Evolutionary conservation across 345 rosid species (phyloP).

Genomic region (Hirschfeldia incana): DNA sequence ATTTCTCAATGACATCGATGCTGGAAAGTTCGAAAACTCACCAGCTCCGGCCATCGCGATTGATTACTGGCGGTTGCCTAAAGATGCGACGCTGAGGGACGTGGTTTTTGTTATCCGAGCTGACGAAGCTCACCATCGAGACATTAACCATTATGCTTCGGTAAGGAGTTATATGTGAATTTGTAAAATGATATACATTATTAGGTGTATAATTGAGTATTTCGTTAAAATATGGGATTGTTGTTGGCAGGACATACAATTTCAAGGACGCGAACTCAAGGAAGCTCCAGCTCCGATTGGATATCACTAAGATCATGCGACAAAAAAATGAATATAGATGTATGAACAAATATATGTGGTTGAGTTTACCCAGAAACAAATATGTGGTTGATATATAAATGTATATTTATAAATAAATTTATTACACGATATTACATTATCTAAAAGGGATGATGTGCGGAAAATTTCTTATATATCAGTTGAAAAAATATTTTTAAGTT

Average conservation of each 20-base stretch:
- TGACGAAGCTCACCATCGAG: slow-evolving; percentile 70
- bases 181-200: neutral
- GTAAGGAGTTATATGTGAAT: slow-evolving; percentile 29
- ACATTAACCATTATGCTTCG: slow-evolving; percentile 68
- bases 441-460: neutral
- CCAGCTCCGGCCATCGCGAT: slow-evolving; percentile 69
- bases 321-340: neutral
- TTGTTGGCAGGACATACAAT: slow-evolving; percentile 58
- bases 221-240: neutral
- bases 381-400: neutral
- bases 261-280: slow-evolving; percentile 52
- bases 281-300: slow-evolving; percentile 61
- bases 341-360: neutral
- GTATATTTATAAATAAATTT: neutral
- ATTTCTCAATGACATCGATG: slow-evolving; percentile 58
- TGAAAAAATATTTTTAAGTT: too few relatives aligned
- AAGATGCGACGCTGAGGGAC: slow-evolving; percentile 56
- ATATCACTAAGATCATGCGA: slow-evolving; percentile 39
- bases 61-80: slow-evolving; percentile 63
- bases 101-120: slow-evolving; percentile 61
- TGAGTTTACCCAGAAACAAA: neutral
- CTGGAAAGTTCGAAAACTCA: slow-evolving; percentile 50
- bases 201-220: neutral
- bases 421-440: neutral
- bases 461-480: neutral